Evolutionary conservation across 2,329 filamentous ascomycete genomes (phyloP).

Genomic region (Claviceps sorghi): DNA sequence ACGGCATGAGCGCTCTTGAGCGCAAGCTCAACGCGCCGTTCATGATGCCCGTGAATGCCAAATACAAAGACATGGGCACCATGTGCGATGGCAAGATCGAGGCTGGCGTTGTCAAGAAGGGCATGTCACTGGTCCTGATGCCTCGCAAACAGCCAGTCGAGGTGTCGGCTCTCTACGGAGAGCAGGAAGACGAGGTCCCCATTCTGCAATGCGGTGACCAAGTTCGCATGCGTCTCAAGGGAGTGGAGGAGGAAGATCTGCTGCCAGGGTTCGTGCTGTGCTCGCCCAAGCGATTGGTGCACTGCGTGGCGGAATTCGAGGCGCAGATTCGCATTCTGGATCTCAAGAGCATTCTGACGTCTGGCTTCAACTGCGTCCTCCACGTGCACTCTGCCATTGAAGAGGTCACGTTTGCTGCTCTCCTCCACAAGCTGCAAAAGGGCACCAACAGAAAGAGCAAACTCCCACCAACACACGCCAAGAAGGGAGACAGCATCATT

Average conservation of each 20-base stretch:
- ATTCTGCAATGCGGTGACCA: conserved; percentile 86
- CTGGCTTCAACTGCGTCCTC: conserved; percentile 94
- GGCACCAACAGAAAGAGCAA: conserved; percentile 90
- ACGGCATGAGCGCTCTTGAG: conserved; percentile 80
- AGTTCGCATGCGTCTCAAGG: conserved; percentile 78
- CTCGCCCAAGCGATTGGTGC: conserved; percentile 82
- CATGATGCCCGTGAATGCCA: conserved; percentile 96
- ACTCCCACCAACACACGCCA: conserved; percentile 81
- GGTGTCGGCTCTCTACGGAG: conserved; percentile 77
- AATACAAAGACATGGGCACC: conserved; percentile 94
- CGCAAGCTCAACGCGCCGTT: conserved; percentile 95
- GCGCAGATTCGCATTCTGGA: conserved; percentile 94
- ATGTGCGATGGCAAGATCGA: conserved; percentile 97
- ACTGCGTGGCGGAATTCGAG: conserved; percentile 81
- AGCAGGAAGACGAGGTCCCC: conserved; percentile 83
- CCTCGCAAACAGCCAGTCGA: conserved; percentile 74
- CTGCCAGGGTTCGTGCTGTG: conserved; percentile 91
- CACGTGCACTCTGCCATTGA: conserved; percentile 97
- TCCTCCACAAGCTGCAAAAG: conserved; percentile 91
- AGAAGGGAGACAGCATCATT: conserved; percentile 70
- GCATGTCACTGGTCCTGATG: conserved; percentile 80
- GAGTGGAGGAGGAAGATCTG: conserved; percentile 95
- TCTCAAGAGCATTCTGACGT: conserved; percentile 81
- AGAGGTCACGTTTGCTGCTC: conserved; percentile 78
- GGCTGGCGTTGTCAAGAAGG: conserved; percentile 86